These are phyloP conservation scores for Hypoxylon sp. DNA, from an alignment of 2,329 filamentous ascomycete species.

Conservation along the genomic window DNA sequence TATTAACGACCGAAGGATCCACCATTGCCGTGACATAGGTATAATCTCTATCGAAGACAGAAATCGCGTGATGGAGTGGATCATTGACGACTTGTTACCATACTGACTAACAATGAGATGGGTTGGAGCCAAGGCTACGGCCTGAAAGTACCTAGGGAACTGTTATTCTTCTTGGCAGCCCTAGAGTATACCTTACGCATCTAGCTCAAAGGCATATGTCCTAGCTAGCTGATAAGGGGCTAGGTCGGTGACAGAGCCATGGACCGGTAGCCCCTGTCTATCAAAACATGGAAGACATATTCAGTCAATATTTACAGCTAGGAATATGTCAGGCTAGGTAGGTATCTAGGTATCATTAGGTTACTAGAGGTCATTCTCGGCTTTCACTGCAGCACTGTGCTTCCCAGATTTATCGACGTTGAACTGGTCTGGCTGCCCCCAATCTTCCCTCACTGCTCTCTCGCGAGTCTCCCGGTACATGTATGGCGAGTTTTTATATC, in stretches of 20 bases:
- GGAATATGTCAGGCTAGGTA: too few species aligned
- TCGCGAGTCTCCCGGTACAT: constrained; percentile 44
- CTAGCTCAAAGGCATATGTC: too few species aligned
- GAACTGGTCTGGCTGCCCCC: constrained; percentile 35
- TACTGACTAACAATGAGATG: not conserved
- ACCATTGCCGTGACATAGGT: too few species aligned
- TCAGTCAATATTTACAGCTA: not conserved
- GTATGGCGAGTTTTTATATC: constrained; percentile 47
- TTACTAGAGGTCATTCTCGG: constrained; percentile 21
- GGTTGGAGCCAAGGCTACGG: too few species aligned
- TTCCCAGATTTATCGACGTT: constrained; percentile 24
- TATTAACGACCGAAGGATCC: not conserved
- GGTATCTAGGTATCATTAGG: too few species aligned
- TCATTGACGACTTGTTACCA: constrained; percentile 7
- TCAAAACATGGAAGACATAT: not conserved
- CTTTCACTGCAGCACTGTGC: constrained; percentile 18
- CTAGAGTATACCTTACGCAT: too few species aligned
- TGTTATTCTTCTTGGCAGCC: too few species aligned
- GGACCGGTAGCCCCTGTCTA: not conserved
- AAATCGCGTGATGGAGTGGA: constrained; percentile 33
- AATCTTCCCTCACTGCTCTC: constrained; percentile 36
- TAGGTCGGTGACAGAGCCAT: not conserved
- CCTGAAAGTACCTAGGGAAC: too few species aligned
- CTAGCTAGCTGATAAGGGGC: not conserved
- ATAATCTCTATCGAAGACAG: too few species aligned